Evolutionary conservation across 306 rosid species (phyloP).

Genomic region (Cucurbita ficifolia): DNA sequence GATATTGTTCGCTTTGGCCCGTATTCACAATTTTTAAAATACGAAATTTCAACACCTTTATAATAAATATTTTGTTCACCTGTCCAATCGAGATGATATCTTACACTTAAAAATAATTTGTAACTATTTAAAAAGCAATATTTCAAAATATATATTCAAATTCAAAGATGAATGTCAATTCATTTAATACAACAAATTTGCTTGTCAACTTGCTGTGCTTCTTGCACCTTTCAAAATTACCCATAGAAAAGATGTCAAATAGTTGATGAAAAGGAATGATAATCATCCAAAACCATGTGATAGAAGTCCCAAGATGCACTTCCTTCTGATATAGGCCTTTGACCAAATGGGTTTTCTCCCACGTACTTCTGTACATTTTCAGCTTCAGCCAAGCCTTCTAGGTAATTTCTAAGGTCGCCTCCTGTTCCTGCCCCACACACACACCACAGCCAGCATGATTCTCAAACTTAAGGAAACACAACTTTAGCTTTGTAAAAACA

Average conservation of each 20-base stretch:
- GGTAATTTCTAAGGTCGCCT: conserved; percentile 46
- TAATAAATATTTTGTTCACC: no score
- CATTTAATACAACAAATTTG: background rate
- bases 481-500: background rate
- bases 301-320: conserved; percentile 55
- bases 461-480: background rate
- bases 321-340: conserved; percentile 24
- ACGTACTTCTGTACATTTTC: conserved; percentile 31
- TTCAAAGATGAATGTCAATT: background rate
- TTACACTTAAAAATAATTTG: no score
- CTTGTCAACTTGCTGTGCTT: background rate
- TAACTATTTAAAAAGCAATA: no score
- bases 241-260: background rate
- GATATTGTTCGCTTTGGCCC: no score
- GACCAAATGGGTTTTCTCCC: conserved; percentile 50
- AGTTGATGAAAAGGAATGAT: conserved; percentile 9
- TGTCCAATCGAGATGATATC: no score
- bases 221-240: background rate
- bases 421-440: conserved; percentile 26
- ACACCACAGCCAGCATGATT: background rate
- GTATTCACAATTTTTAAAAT: no score
- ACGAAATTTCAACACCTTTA: no score
- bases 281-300: conserved; percentile 19
- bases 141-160: no score
- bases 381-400: conserved; percentile 37